Evolutionary conservation across 306 rosid genomes (phyloP), one percentile per base, ranked within the genome.

Genomic region (Sesbania bispinosa): DNA sequence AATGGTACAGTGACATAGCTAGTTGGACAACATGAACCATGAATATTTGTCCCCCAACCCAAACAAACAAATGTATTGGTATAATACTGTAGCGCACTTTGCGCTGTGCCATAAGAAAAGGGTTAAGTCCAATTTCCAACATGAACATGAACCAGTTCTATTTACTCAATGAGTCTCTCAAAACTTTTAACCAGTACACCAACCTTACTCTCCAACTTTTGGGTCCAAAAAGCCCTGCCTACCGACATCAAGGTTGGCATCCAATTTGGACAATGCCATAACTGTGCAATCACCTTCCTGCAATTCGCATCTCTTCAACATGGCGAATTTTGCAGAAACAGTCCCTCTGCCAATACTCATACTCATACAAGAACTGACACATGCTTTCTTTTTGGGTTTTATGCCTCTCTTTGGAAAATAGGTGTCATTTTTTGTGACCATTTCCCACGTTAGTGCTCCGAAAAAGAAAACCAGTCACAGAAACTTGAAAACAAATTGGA

Each of bases 221-320:
- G 69, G 52, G 19, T 13, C 61, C 74, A 50, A 46, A 77, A 45
- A n/a, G 39, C 35, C 23, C 45, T 61, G 62, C 81, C 77, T 51
- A 52, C 60, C 67, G 61, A 62, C 81, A 70, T 70, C 13, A 63
- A 29, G 66, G 77, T 69, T 69, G 81, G 67, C 66, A 69, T 61
- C 77, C 67, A 77, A 69, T 62, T 77, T 13, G 2, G 0, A 33
- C 4, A 2, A 33, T 46, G 23, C 46, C 6, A 33, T 58, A 15
- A 23, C 60, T 52, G 5, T 42, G 9, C 48, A 52, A 39, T 36
- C 62, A 43, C 3, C 6, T 21, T n/a, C 26, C 3, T 46, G 16
- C 69, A 43, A 29, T 32, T 15, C 0, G 19, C n/a, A 69, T 38
- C 52, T 71, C 57, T 58, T 58, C 43, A 43, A 0, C 29, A 5